Evolutionary conservation across 257 asterid species (phyloP), one percentile per base, ranked within the genome.

Genomic region (Thymus mandschuricus): DNA sequence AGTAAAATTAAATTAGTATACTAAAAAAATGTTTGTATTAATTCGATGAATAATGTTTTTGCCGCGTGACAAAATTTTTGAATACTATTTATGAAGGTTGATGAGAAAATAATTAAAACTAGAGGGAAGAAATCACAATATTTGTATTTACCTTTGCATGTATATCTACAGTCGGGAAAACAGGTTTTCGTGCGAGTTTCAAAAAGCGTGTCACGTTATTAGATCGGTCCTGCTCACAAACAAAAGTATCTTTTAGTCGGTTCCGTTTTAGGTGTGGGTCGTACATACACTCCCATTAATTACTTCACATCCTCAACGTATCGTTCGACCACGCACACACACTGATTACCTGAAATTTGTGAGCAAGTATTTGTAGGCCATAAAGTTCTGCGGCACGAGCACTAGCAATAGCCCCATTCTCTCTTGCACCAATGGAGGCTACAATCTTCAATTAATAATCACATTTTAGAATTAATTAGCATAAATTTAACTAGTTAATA

Each of bases 371-470:
- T 27, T 54, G 34, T 29, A 75, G 75, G 61, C 71, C 75, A 44
- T 62, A 75, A 9, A 75, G 52, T 52, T 69, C 3, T 27, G 75
- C 80, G 1, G 71, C 71, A 21, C 80, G 80, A 45, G 71, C 61
- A 44, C 80, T 69, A 2, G 80, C 80, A 40, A 61, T 63, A 2
- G 80, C 80, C 66, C 80, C 80, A 45, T 68, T 69, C 44, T 55
- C 80, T 69, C 60, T 31, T 1, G 45, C 56, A 31, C 60, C 63
- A n/a, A 21, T 11, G 10, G 66, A 68, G 8, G 66, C 80, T 10
- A 75, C 51, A 3, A 43, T 52, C 75, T 75, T 59, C 10, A 38
- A 58, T 59, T 34, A 21, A 21, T 21, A 21, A 21, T 21, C 21
- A 21, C 21, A 21, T 21, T 21, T 21, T 21, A 21, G 21, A 21